Conservation (phyloP, 2,329 filamentous ascomycete genomes). For the Gnomoniopsis sp. region DNA sequence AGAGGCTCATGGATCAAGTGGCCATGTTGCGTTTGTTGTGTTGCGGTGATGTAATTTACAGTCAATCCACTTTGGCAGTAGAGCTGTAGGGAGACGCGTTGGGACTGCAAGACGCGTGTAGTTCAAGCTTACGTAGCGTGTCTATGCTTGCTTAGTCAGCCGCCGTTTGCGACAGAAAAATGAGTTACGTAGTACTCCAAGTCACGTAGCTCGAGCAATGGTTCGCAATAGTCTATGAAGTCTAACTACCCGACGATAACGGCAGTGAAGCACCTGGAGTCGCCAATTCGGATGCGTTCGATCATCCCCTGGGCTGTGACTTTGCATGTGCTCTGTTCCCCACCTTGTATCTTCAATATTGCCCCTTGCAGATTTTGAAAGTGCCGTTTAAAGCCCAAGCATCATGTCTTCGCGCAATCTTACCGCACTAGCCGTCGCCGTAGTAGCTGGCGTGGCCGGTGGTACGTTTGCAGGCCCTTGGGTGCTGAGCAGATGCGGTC, state of each 20-base stretch:
- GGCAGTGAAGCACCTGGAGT: too few species aligned
- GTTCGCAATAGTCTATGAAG: too few species aligned
- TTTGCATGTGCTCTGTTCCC: neutral
- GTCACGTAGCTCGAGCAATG: too few species aligned
- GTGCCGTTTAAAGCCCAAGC: neutral
- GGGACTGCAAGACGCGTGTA: neutral
- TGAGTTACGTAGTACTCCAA: too few species aligned
- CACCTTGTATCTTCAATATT: neutral
- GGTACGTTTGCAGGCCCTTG: constrained; percentile 15
- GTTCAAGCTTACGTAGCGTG: neutral
- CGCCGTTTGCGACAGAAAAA: too few species aligned
- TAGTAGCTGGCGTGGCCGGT: constrained; percentile 21
- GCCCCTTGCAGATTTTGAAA: neutral
- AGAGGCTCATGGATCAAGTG: neutral
- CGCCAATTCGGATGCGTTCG: too few species aligned
- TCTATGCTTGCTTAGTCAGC: neutral
- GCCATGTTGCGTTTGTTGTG: neutral
- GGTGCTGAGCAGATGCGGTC: neutral
- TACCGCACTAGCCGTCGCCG: constrained; percentile 3
- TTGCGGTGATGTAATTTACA: neutral
- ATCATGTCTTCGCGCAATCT: constrained; percentile 17
- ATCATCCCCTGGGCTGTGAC: too few species aligned
- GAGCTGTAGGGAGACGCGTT: neutral
- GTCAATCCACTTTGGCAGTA: neutral
- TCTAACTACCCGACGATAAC: too few species aligned